Conservation (phyloP, 2,329 filamentous ascomycete genomes). For the Fusarium pseudocircinatum region DNA sequence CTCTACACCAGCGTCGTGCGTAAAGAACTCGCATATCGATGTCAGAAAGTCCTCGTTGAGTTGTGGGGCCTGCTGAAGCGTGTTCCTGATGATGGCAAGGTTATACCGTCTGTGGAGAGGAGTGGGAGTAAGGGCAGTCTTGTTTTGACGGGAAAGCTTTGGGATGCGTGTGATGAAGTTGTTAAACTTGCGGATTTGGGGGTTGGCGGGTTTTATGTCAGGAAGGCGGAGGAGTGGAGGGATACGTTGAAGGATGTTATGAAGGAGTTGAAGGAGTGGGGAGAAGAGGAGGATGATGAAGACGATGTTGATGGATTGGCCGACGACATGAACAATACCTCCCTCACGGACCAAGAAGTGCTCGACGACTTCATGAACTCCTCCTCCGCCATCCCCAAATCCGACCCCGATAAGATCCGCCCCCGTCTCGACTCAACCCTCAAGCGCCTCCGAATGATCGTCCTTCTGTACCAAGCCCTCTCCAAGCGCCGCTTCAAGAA, state of each 20-base stretch:
- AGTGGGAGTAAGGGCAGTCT: conserved; percentile 62
- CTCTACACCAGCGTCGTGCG: conserved; percentile 72
- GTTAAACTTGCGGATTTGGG: conserved; percentile 71
- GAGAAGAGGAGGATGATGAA: conserved; percentile 74
- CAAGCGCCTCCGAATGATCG: conserved; percentile 72
- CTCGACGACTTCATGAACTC: conserved; percentile 75
- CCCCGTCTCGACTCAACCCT: conserved; percentile 71
- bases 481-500: conserved; percentile 75
- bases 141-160: conserved; percentile 78
- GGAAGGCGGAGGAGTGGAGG: conserved; percentile 77
- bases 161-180: conserved; percentile 83
- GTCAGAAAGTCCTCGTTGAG: conserved; percentile 69
- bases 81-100: conserved; percentile 68
- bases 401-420: conserved; percentile 71
- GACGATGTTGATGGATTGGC: conserved; percentile 56
- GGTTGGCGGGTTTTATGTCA: conserved; percentile 74
- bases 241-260: conserved; percentile 84
- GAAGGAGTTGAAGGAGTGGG: conserved; percentile 89
- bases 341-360: conserved; percentile 61
- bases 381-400: conserved; percentile 67
- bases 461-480: conserved; percentile 74
- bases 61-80: conserved; percentile 67
- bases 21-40: conserved; percentile 69
- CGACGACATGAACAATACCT: conserved; percentile 44
- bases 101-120: conserved; percentile 48